Conservation (phyloP, 192 early-diverging fungal species). For the Diversispora eburnea region DNA sequence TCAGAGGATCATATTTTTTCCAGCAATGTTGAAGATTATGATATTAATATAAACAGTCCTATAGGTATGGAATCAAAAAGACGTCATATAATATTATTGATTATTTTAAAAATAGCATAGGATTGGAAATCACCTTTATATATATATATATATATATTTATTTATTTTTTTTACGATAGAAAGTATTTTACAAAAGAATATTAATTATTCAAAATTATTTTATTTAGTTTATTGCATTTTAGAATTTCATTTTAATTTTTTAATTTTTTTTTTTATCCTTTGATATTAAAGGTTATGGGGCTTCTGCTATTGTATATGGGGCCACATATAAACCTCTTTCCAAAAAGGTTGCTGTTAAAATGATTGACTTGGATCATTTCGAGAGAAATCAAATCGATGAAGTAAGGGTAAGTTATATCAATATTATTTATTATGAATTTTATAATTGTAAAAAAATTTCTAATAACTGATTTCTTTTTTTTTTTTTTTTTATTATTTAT, state of each 20-base stretch:
- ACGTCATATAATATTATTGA: not conserved
- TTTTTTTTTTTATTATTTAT: no score
- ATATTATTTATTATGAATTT: not conserved
- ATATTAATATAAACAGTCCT: conserved; percentile 10
- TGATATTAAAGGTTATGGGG: conserved; percentile 66
- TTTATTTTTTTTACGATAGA: not conserved
- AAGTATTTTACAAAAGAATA: not conserved
- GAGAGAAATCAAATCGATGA: conserved; percentile 90
- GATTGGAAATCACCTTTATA: not conserved
- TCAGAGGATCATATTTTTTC: conserved; percentile 19
- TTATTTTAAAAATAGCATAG: not conserved
- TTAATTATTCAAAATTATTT: not conserved
- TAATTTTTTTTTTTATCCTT: no score
- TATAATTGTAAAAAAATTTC: not conserved
- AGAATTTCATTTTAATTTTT: no score
- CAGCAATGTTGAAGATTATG: conserved; percentile 26
- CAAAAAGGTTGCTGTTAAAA: conserved; percentile 72
- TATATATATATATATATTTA: not conserved
- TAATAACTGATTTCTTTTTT: no score
- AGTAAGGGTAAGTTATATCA: conserved; percentile 56
- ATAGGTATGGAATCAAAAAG: conserved; percentile 8
- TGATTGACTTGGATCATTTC: conserved; percentile 89
- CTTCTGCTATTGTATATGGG: conserved; percentile 79
- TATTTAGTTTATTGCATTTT: not conserved
- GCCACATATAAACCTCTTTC: conserved; percentile 71